Percentiles rank a stretch among this genome's conserved stretches.
These are phyloP conservation scores for Leucocoprinus birnbaumii DNA, from an alignment of 768 basidiomycete genomes.

Conservation along the genomic window DNA sequence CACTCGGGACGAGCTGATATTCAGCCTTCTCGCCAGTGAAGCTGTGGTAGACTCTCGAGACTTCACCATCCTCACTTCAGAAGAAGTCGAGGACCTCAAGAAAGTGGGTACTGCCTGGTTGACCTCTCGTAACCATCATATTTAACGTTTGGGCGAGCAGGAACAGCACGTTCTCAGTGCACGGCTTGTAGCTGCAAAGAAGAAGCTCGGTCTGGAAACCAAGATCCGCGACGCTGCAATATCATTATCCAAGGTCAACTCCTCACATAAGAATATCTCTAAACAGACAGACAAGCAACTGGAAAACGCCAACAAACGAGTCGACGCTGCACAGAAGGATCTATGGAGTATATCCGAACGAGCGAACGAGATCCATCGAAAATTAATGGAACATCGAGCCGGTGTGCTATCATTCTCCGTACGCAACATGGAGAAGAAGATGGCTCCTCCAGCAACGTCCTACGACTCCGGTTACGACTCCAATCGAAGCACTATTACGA, in stretches of 20 bases:
- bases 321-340: constrained; percentile 69
- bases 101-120: constrained; percentile 31
- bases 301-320: constrained; percentile 68
- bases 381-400: constrained; percentile 78
- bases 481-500: constrained; percentile 47
- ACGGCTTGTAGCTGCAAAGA: constrained; percentile 61
- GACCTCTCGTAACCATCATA: constrained; percentile 1
- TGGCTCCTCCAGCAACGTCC: constrained; percentile 27
- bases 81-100: constrained; percentile 49
- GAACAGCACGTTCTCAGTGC: constrained; percentile 72
- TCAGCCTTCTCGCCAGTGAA: constrained; percentile 89
- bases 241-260: constrained; percentile 69
- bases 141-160: constrained; percentile 33
- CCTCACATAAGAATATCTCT: constrained; percentile 52
- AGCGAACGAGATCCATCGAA: constrained; percentile 56
- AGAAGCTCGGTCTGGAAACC: constrained; percentile 76
- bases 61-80: constrained; percentile 66
- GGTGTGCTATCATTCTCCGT: constrained; percentile 76
- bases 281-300: constrained; percentile 72
- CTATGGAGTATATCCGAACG: constrained; percentile 66
- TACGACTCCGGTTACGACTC: constrained; percentile 55
- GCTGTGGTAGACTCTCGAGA: constrained; percentile 90
- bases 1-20: constrained; percentile 79
- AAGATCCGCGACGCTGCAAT: constrained; percentile 87
- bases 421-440: constrained; percentile 61